Conservation (phyloP, 306 rosid species). For the Sindora glabra region DNA sequence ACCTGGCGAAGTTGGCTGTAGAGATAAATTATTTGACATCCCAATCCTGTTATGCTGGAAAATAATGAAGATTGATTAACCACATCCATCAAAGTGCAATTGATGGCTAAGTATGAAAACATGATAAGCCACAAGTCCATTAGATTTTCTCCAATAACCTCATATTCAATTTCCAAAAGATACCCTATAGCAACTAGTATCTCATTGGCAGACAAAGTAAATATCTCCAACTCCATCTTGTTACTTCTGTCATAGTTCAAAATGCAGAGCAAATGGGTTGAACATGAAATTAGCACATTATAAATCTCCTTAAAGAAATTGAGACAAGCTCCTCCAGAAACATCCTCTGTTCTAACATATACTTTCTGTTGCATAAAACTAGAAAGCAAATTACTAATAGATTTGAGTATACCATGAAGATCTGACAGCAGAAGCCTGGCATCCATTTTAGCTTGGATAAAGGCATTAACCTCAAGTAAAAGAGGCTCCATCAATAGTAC, state of each 20-base stretch:
- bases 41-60: conserved; percentile 41
- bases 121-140: conserved; percentile 58
- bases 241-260: conserved; percentile 28
- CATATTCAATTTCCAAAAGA: conserved; percentile 79
- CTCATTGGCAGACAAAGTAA: conserved; percentile 43
- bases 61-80: conserved; percentile 31
- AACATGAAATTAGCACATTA: conserved; percentile 34
- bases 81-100: conserved; percentile 24
- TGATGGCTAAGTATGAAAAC: conserved; percentile 52
- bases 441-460: conserved; percentile 22
- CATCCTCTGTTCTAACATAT: conserved; percentile 77
- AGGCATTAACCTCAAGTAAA: conserved; percentile 38
- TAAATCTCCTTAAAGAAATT: conserved; percentile 68
- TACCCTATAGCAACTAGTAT: conserved; percentile 47
- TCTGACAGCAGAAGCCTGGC: conserved; percentile 29
- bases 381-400: conserved; percentile 57
- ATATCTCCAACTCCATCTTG: conserved; percentile 17
- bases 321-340: conserved; percentile 55
- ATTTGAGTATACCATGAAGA: conserved; percentile 45
- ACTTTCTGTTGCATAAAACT: conserved; percentile 68
- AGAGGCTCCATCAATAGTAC: conserved; percentile 73
- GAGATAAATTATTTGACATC: conserved; percentile 59
- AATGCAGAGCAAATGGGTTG: conserved; percentile 30
- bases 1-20: conserved; percentile 95
- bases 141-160: conserved; percentile 64